phyloP scores from a whole-genome alignment of 257 asterid species.

The Nicotiana noctiflora region DNA sequence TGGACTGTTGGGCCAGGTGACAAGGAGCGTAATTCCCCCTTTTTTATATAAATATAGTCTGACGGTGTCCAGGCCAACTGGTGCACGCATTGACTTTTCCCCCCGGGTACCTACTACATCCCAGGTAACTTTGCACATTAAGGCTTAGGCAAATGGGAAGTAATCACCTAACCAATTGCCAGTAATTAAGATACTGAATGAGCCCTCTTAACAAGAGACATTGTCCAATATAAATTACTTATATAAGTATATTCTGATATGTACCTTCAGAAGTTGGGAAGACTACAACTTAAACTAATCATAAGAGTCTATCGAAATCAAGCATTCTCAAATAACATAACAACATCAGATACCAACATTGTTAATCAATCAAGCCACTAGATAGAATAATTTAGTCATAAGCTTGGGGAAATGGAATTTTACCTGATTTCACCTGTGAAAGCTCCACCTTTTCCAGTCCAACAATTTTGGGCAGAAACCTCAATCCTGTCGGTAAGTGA shows the following conservation, averaged over 20 bases:
- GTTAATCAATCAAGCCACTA: background rate
- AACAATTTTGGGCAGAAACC: conserved; percentile 89
- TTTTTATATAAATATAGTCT: background rate
- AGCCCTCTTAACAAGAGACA: background rate
- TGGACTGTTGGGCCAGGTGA: too few relatives aligned
- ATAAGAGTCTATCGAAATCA: background rate
- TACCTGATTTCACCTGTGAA: conserved; percentile 99
- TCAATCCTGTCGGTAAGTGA: conserved; percentile 63
- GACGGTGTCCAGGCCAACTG: background rate
- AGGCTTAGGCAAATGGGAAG: background rate
- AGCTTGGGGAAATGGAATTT: background rate
- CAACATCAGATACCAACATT: background rate
- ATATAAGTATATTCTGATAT: background rate
- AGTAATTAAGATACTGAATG: background rate
- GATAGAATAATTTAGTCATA: background rate
- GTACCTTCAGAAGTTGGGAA: background rate
- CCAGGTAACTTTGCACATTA: background rate
- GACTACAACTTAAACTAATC: background rate
- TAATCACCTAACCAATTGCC: background rate
- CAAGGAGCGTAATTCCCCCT: too few relatives aligned
- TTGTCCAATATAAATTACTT: background rate
- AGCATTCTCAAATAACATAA: background rate
- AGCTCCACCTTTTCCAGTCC: conserved; percentile 99
- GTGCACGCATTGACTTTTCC: background rate
- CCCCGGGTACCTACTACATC: background rate